These are phyloP conservation scores for Cyathus striatus DNA, from an alignment of 768 basidiomycete species.

Conservation along the genomic window DNA sequence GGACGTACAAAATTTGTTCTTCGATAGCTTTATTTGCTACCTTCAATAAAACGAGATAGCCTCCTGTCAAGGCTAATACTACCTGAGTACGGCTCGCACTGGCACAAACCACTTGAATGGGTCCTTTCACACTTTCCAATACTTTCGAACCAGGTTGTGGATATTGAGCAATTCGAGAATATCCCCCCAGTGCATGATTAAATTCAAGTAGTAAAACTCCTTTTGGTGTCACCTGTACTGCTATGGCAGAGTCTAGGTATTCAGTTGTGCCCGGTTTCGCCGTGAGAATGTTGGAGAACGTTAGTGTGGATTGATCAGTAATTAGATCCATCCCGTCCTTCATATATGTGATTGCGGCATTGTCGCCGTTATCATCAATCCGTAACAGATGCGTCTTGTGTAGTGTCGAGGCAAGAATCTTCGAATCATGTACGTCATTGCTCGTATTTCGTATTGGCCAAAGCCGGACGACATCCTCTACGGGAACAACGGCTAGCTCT, in stretches of 20 bases:
- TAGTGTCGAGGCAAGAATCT: slow-evolving; percentile 58
- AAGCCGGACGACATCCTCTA: slow-evolving; percentile 50
- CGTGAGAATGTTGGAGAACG: slow-evolving; percentile 50
- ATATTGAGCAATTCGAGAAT: slow-evolving; percentile 31
- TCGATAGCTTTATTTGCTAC: too few relatives aligned
- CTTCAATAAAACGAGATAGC: slow-evolving; percentile 30
- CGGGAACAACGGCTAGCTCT: slow-evolving; percentile 56
- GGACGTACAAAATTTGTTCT: too few relatives aligned
- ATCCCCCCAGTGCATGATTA: slow-evolving; percentile 38
- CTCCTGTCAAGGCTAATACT: slow-evolving; percentile 52
- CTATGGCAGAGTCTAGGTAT: slow-evolving; percentile 45
- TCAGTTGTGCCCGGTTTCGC: slow-evolving; percentile 22
- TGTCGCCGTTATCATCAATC: slow-evolving; percentile 33
- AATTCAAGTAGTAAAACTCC: slow-evolving; percentile 54
- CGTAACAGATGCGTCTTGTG: slow-evolving; percentile 49
- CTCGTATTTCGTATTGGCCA: slow-evolving; percentile 55
- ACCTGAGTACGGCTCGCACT: slow-evolving; percentile 67
- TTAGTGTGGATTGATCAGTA: slow-evolving; percentile 51
- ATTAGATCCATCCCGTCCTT: slow-evolving; percentile 35
- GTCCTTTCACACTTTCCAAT: slow-evolving; percentile 10
- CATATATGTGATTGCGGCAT: slow-evolving; percentile 31
- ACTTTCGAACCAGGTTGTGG: too few relatives aligned
- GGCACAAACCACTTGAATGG: slow-evolving; percentile 60
- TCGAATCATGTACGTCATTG: slow-evolving; percentile 39
- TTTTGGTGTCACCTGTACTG: slow-evolving; percentile 69